phyloP scores from a whole-genome alignment of 164 flowering plant genomes.

The Nymphaea thermarum region DNA sequence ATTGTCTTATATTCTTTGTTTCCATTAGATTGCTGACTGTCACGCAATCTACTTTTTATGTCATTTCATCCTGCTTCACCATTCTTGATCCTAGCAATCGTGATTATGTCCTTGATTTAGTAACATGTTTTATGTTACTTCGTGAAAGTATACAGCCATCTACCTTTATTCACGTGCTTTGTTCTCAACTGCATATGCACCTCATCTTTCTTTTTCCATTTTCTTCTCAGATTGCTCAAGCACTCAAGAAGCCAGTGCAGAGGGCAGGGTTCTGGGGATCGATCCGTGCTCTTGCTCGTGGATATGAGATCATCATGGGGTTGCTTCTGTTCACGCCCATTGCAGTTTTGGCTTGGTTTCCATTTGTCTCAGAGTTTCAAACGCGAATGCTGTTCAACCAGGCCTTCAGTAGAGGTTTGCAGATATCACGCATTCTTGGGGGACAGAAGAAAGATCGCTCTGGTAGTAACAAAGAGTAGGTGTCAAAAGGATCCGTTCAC shows the following conservation, averaged over 20 bases:
- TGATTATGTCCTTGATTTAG: too few relatives aligned
- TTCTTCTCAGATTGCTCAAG: conserved; percentile 77
- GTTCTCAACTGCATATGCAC: too few relatives aligned
- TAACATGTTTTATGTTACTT: too few relatives aligned
- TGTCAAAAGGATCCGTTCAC: too few relatives aligned
- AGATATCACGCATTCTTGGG: conserved; percentile 93
- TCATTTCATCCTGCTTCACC: too few relatives aligned
- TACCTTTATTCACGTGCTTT: too few relatives aligned
- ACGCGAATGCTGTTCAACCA: conserved; percentile 96
- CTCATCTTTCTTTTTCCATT: background rate
- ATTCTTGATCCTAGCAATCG: too few relatives aligned
- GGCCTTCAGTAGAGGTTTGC: conserved; percentile 98
- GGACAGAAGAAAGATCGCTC: conserved; percentile 80
- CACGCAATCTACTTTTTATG: too few relatives aligned
- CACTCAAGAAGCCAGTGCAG: conserved; percentile 52
- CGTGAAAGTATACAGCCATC: too few relatives aligned
- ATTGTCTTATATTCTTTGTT: too few relatives aligned
- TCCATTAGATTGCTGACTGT: too few relatives aligned
- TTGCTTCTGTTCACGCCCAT: conserved; percentile 85
- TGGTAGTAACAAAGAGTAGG: conserved; percentile 64
- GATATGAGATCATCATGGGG: conserved; percentile 87
- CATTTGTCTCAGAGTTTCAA: conserved; percentile 93
- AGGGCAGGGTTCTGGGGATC: conserved; percentile 76
- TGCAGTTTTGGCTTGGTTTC: conserved; percentile 96
- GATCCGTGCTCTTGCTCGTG: conserved; percentile 76